phyloP scores from a whole-genome alignment of 805 yeast species.

The Blastobotrys americana region DNA sequence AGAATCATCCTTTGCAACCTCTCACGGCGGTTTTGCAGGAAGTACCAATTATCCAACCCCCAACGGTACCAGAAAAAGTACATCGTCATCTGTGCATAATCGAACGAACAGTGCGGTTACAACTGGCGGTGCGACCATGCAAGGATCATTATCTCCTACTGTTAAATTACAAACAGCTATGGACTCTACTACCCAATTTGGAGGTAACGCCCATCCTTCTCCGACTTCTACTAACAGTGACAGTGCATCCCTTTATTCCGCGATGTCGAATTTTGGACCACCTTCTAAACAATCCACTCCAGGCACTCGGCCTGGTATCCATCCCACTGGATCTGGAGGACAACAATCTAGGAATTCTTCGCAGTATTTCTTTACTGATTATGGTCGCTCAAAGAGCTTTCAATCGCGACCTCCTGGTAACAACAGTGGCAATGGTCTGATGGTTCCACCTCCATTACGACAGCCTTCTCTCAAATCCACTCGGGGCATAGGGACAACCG shows the following conservation, averaged over 20 bases:
- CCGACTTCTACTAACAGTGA: neutral
- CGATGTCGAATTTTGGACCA: neutral
- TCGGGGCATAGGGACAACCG: neutral
- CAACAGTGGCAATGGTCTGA: neutral
- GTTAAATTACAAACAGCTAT: neutral
- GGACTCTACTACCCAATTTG: neutral
- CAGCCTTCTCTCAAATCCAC: neutral
- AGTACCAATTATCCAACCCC: too few relatives aligned
- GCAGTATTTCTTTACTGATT: neutral
- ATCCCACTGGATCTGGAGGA: too few relatives aligned
- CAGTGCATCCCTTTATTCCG: neutral
- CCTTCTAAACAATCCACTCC: too few relatives aligned
- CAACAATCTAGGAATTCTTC: too few relatives aligned
- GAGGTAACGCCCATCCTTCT: neutral
- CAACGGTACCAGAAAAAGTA: too few relatives aligned
- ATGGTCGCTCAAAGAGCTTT: neutral
- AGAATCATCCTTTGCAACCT: too few relatives aligned
- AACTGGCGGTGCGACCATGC: too few relatives aligned
- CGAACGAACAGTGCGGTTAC: too few relatives aligned
- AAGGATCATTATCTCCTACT: too few relatives aligned
- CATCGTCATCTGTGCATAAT: too few relatives aligned
- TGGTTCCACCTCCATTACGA: constrained; percentile 2
- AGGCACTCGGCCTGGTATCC: too few relatives aligned
- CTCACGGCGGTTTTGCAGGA: too few relatives aligned
- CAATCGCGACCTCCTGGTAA: neutral